phyloP scores from a whole-genome alignment of 148 eudicot species.

The Rhododendron kiyosumense region DNA sequence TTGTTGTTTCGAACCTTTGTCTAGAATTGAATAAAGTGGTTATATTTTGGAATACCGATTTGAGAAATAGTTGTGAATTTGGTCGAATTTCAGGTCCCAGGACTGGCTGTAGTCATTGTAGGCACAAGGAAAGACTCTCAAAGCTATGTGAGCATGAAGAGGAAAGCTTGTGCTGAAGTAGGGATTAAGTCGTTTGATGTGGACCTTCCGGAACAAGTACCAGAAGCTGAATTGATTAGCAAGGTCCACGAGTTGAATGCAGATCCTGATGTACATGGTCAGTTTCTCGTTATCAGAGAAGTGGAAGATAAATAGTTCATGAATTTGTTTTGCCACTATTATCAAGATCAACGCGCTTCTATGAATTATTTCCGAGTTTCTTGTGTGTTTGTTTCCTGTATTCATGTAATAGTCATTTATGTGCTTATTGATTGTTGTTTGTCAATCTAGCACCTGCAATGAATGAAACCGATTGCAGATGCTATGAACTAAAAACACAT shows the following conservation, averaged over 20 bases:
- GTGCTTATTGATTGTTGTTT: neutral
- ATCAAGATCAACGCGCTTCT: neutral
- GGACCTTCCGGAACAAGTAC: conserved; percentile 72
- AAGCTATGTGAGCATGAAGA: conserved; percentile 92
- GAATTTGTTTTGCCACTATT: neutral
- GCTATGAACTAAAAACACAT: neutral
- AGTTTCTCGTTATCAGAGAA: conserved; percentile 11
- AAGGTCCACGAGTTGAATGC: conserved; percentile 88
- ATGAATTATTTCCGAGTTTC: neutral
- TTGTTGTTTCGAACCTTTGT: neutral
- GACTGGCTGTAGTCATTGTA: conserved; percentile 92
- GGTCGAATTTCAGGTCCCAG: conserved; percentile 62
- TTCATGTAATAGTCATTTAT: neutral
- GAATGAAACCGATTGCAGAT: neutral
- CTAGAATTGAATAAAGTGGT: neutral
- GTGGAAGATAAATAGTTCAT: neutral
- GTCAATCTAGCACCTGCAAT: neutral
- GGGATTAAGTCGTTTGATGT: conserved; percentile 77
- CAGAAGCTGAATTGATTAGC: conserved; percentile 63
- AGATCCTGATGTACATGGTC: conserved; percentile 89
- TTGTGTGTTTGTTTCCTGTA: neutral
- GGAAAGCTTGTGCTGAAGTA: conserved; percentile 93
- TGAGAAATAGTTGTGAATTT: neutral
- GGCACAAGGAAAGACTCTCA: conserved; percentile 88
- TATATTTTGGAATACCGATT: neutral